Evolutionary conservation across 129 eudicot genomes (phyloP).

Genomic region (Pittosporum tobira): DNA sequence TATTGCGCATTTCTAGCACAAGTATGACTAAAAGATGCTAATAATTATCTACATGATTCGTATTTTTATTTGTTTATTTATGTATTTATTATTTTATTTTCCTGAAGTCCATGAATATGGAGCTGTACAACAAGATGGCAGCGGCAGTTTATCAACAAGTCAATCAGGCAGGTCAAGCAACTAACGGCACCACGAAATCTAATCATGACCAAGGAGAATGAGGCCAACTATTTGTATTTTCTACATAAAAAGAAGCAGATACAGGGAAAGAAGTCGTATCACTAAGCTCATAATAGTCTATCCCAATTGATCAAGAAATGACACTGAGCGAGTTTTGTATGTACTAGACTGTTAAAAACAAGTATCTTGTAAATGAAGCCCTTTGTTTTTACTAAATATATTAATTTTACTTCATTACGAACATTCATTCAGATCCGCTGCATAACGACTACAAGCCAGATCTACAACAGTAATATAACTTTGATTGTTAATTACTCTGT

Average conservation of each 20-base stretch:
- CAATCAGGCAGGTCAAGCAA: conserved; percentile 27
- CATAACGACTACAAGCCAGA: no score
- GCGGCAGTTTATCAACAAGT: conserved; percentile 51
- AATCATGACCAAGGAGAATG: conserved; percentile 27
- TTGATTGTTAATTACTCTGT: no score
- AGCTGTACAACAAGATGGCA: conserved; percentile 70
- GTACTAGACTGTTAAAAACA: background rate
- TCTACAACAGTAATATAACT: no score
- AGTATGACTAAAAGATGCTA: conserved; percentile 27
- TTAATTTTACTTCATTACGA: no score
- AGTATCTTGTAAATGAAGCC: background rate
- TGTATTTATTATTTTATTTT: background rate
- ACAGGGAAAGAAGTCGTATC: background rate
- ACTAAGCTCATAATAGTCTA: background rate
- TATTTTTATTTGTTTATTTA: conserved; percentile 2
- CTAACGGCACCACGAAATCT: conserved; percentile 22
- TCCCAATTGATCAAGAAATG: background rate
- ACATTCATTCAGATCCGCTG: no score
- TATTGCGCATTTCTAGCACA: conserved; percentile 54
- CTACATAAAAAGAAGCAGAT: background rate
- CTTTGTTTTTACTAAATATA: background rate
- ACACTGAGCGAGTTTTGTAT: background rate
- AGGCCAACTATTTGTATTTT: background rate
- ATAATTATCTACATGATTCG: background rate
- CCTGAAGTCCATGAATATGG: conserved; percentile 71